Conservation (phyloP, 2,329 filamentous ascomycete species). For the Penicillium sp. region DNA sequence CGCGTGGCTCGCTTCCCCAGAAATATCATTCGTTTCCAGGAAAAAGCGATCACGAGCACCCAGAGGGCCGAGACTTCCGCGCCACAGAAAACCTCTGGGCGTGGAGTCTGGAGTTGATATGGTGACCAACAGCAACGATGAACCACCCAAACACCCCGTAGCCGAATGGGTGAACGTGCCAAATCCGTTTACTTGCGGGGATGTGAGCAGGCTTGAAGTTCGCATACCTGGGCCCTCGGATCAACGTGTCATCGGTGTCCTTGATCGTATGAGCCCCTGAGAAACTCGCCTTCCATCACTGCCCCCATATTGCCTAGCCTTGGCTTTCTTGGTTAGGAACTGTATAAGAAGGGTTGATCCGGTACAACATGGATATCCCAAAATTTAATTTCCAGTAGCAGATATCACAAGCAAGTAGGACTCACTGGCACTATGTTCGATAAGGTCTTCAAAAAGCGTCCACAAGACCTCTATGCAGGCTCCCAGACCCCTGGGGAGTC, state of each 20-base stretch:
- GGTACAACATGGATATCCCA: background rate
- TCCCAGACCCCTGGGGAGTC: conserved; percentile 14
- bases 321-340: background rate
- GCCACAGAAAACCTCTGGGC: conserved; percentile 9
- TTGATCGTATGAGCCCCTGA: background rate
- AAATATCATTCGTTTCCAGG: conserved; percentile 4
- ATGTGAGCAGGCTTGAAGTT: background rate
- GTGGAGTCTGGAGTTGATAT: conserved; percentile 6
- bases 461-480: conserved; percentile 11
- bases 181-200: conserved; percentile 2
- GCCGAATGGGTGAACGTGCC: conserved; percentile 1
- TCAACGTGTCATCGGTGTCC: conserved; percentile 22
- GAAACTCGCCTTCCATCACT: conserved; percentile 1
- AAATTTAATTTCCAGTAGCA: background rate
- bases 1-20: background rate
- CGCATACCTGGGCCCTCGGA: background rate
- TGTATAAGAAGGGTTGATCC: conserved; percentile 4
- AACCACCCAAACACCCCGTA: background rate
- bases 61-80: conserved; percentile 1
- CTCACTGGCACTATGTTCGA: conserved; percentile 13
- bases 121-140: background rate
- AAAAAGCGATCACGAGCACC: conserved; percentile 10
- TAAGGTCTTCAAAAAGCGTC: conserved; percentile 13
- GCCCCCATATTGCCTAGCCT: background rate
- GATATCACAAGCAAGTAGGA: background rate